Evolutionary conservation across 352 stramenopile genomes (phyloP), one percentile per base, ranked within the genome.

Genomic region (Globisporangium solare): DNA sequence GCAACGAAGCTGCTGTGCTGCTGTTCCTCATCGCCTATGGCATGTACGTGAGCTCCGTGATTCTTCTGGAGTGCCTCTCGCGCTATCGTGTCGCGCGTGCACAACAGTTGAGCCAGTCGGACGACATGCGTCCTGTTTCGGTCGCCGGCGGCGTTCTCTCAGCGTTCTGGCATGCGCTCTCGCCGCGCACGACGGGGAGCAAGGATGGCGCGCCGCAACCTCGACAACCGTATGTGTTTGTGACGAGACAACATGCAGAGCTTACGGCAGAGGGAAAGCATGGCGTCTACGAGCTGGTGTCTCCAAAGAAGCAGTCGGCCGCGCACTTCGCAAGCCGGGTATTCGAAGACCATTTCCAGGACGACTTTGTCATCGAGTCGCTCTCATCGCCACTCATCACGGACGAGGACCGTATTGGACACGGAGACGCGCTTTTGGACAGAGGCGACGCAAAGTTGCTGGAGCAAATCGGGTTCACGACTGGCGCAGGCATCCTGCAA

Each of bases 141-240:
- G 15, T 10, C 22, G 47, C 64, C 14, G 67, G 60, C 1, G 54
- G 70, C 35, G 80, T 88, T 49, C 63, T 92, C 8, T 83, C 79
- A 1, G 84, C 84, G 0, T 94, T 94, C 61, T 94, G 84, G 84
- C 84, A 88, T 47, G 78, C 67, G 47, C 51, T 89, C 1, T 79
- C 78, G 17, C 76, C 76, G 1, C 51, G 52, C 6, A 63, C 47
- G 39, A 51, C 48, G 27, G 27, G 27, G 1, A 63, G 64, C 11
- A 27, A 64, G 15, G 47, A 64, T 35, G 5, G 27, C 5, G 27
- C 27, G 1, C 7, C 27, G 41, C 57, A 62, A n/a, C 11, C 31
- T 18, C 60, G 64, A 15, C 49, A 71, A 17, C 50, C 17, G 24
- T 88, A 87, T 58, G 54, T 54, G 4, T 84, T 88, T 40, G 64